Percentiles rank a stretch among this genome's conserved stretches.
phyloP scores from a whole-genome alignment of 1,284 basidiomycete genomes.

The Cerrena zonata region DNA sequence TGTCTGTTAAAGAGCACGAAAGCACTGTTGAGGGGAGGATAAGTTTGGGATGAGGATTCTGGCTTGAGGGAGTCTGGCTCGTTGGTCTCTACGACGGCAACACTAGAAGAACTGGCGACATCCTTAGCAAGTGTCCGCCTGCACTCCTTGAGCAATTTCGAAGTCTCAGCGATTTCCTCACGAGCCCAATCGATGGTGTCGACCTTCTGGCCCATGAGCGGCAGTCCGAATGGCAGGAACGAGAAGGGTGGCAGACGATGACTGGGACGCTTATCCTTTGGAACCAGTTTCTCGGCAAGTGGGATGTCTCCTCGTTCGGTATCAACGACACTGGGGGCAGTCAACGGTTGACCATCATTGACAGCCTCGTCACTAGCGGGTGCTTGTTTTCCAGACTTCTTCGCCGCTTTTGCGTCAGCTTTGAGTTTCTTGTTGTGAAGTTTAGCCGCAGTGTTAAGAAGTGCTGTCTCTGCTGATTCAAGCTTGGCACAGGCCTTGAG shows the following conservation, averaged over 20 bases:
- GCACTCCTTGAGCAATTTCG: constrained; percentile 44
- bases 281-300: constrained; percentile 56
- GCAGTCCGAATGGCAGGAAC: constrained; percentile 55
- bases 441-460: constrained; percentile 74
- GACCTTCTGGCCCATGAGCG: constrained; percentile 76
- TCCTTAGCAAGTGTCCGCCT: constrained; percentile 33
- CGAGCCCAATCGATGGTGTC: constrained; percentile 91
- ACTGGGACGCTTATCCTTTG: constrained; percentile 68
- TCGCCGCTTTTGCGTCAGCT: constrained; percentile 28
- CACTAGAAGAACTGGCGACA: constrained; percentile 19
- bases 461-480: constrained; percentile 76
- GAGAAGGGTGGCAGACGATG: constrained; percentile 61
- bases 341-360: constrained; percentile 38
- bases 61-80: constrained; percentile 21
- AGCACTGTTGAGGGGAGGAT: constrained; percentile 74
- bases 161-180: constrained; percentile 56
- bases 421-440: constrained; percentile 45
- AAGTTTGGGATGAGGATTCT: constrained; percentile 33
- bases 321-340: constrained; percentile 35
- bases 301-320: constrained; percentile 41
- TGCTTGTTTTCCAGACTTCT: constrained; percentile 30
- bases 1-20: constrained; percentile 94
- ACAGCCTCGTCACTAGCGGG: constrained; percentile 14
- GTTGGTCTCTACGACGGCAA: constrained; percentile 19
- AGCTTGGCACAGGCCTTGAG: constrained; percentile 71